Evolutionary conservation across 176 grass and related monocot species (phyloP).

Genomic region (Cenchrus purpureus): DNA sequence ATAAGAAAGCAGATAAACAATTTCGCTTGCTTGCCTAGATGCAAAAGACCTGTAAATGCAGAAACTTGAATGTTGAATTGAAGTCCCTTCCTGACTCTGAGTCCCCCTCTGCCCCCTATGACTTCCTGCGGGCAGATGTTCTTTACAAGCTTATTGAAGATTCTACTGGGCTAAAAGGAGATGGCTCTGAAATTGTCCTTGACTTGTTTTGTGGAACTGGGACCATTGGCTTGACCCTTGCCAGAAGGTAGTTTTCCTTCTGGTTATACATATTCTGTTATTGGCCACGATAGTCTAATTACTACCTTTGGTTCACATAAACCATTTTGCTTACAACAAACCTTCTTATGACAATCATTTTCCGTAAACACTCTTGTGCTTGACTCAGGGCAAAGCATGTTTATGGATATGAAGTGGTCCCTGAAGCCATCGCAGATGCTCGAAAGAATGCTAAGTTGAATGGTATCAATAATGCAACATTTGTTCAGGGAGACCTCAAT

Average conservation of each 20-base stretch:
- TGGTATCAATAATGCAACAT: constrained; percentile 83
- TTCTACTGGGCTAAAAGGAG: constrained; percentile 81
- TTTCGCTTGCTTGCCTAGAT: neutral
- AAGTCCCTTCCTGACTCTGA: neutral
- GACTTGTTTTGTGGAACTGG: constrained; percentile 98
- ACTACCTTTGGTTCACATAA: constrained; percentile 24
- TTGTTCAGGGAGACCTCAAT: constrained; percentile 94
- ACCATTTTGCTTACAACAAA: neutral
- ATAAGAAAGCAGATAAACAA: constrained; percentile 21
- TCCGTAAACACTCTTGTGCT: constrained; percentile 32
- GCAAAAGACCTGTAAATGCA: neutral
- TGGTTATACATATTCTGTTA: neutral
- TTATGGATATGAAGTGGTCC: constrained; percentile 95
- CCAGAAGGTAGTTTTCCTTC: constrained; percentile 59
- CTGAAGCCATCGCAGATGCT: constrained; percentile 79
- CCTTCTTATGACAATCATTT: constrained; percentile 1
- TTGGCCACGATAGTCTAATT: neutral
- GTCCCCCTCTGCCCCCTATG: neutral
- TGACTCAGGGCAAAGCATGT: constrained; percentile 74
- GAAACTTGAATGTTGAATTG: constrained; percentile 18
- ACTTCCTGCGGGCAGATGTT: constrained; percentile 75
- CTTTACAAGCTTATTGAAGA: constrained; percentile 91
- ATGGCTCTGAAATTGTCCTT: constrained; percentile 90
- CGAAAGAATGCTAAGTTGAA: constrained; percentile 82
- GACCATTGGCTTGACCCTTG: constrained; percentile 95